Percentiles rank a stretch among this genome's conserved stretches.
Evolutionary conservation across 805 yeast species (phyloP).

Genomic region (Lipomyces yamanashiensis): DNA sequence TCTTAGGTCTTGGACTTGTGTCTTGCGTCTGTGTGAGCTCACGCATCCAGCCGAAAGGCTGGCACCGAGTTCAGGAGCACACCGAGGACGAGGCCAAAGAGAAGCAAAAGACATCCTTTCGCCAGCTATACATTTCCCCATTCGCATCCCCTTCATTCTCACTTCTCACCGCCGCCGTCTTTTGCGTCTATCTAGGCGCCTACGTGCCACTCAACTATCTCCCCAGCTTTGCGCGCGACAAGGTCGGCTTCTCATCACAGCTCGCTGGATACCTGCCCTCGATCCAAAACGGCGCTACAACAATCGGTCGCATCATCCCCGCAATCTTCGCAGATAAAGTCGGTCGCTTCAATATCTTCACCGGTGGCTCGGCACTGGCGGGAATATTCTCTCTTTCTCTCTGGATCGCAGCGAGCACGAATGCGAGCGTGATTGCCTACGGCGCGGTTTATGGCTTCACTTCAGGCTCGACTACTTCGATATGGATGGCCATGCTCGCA

Average conservation of each 20-base stretch:
- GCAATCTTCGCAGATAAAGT: constrained; percentile 52
- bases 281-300: constrained; percentile 31
- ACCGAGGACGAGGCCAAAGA: neutral
- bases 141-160: constrained; percentile 40
- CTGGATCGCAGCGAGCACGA: constrained; percentile 64
- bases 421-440: constrained; percentile 42
- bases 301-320: constrained; percentile 52
- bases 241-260: constrained; percentile 31
- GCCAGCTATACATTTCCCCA: constrained; percentile 29
- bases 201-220: constrained; percentile 44
- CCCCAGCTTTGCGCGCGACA: constrained; percentile 40
- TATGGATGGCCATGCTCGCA: constrained; percentile 44
- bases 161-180: constrained; percentile 37
- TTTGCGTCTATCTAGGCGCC: constrained; percentile 41
- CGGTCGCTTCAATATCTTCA: constrained; percentile 61
- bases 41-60: constrained; percentile 35
- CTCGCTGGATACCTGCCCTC: constrained; percentile 42
- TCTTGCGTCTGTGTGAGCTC: constrained; percentile 38
- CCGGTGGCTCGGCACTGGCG: constrained; percentile 46
- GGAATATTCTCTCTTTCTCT: constrained; percentile 55
- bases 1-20: constrained; percentile 41
- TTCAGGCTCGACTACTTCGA: constrained; percentile 43
- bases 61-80: neutral
- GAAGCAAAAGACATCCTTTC: neutral
- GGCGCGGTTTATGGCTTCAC: constrained; percentile 44